Conservation (phyloP, 1,284 basidiomycete genomes). For the Tremellales sp. region DNA sequence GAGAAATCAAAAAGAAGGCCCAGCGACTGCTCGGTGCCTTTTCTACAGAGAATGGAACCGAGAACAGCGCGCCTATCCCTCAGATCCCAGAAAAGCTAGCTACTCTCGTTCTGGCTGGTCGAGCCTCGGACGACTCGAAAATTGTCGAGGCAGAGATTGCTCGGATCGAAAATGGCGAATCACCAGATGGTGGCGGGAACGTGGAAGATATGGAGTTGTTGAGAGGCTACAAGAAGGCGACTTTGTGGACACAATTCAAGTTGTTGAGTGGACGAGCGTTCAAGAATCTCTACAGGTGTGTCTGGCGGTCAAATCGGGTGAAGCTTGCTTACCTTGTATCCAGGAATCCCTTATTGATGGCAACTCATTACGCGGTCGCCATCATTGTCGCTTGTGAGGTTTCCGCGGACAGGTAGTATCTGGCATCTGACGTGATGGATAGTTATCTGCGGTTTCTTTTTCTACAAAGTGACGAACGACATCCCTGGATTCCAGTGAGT, state of each 20-base stretch:
- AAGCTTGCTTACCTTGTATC: slow-evolving; percentile 20
- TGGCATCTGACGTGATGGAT: too few species aligned
- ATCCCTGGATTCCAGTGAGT: slow-evolving; percentile 86
- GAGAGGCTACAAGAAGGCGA: slow-evolving; percentile 76
- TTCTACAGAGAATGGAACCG: slow-evolving; percentile 29
- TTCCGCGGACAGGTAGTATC: too few species aligned
- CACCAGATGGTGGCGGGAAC: slow-evolving; percentile 32
- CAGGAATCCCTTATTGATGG: slow-evolving; percentile 84
- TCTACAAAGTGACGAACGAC: slow-evolving; percentile 62
- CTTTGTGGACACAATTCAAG: slow-evolving; percentile 81
- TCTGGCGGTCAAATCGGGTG: background rate
- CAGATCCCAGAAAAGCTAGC: slow-evolving; percentile 62
- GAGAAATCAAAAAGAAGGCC: slow-evolving; percentile 64
- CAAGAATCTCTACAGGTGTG: slow-evolving; percentile 77
- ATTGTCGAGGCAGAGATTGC: slow-evolving; percentile 64
- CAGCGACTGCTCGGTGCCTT: slow-evolving; percentile 70
- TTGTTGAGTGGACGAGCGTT: slow-evolving; percentile 94
- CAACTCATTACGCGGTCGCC: slow-evolving; percentile 82
- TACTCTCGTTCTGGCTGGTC: slow-evolving; percentile 69
- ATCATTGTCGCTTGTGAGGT: slow-evolving; percentile 75
- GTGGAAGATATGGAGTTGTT: slow-evolving; percentile 57
- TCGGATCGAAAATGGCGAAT: slow-evolving; percentile 48
- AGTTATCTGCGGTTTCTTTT: slow-evolving; percentile 52
- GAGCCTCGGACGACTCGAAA: slow-evolving; percentile 62
- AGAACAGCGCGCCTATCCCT: slow-evolving; percentile 43